phyloP scores from a whole-genome alignment of 345 rosid species.

The Hibiscus mutabilis region DNA sequence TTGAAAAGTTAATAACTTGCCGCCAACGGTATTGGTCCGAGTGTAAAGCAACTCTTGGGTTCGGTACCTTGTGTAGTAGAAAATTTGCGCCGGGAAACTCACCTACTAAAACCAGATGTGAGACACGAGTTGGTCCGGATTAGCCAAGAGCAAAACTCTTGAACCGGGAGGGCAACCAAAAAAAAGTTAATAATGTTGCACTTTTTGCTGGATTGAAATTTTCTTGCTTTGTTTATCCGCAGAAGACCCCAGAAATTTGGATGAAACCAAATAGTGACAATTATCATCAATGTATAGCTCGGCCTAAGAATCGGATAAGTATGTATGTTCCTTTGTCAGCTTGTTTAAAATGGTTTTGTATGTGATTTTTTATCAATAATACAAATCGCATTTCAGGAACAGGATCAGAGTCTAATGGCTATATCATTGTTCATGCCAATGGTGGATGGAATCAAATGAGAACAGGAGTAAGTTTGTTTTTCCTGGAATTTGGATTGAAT shows the following conservation, averaged over 20 bases:
- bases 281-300: constrained; percentile 53
- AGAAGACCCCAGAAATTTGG: constrained; percentile 94
- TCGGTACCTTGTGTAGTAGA: too few species aligned
- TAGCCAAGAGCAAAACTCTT: too few species aligned
- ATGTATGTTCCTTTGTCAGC: constrained; percentile 10
- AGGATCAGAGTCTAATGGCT: constrained; percentile 55
- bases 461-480: constrained; percentile 65
- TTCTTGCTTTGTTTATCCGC: constrained; percentile 13
- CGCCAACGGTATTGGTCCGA: too few species aligned
- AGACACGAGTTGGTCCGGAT: too few species aligned
- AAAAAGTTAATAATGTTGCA: not conserved
- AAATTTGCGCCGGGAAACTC: too few species aligned
- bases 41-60: too few species aligned
- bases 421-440: constrained; percentile 84
- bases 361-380: not conserved
- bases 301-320: constrained; percentile 55
- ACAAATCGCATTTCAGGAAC: constrained; percentile 22
- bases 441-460: constrained; percentile 99
- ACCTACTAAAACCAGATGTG: too few species aligned
- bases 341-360: not conserved
- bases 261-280: constrained; percentile 69
- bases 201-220: not conserved
- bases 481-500: not conserved
- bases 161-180: too few species aligned
- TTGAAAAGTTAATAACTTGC: too few species aligned